Evolutionary conservation across 805 yeast species (phyloP), one percentile per base, ranked within the genome.

Genomic region (Kluyveromyces aestuarii): DNA sequence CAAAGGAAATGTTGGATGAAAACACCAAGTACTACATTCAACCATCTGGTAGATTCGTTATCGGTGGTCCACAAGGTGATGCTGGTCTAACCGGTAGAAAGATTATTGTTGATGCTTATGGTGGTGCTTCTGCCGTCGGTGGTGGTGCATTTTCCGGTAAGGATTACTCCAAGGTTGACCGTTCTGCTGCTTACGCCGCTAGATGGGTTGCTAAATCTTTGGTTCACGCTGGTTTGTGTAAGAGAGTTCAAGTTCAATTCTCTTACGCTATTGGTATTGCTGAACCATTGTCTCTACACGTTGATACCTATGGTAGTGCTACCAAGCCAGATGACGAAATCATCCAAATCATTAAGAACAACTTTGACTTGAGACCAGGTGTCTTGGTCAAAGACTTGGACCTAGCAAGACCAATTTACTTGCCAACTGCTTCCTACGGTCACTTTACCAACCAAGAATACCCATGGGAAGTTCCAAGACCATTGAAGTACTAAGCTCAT

Each of bases 91-190:
- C 99, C 61, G 99, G 99, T 73, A 88, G 99, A 79, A 93, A 93
- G 80, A 93, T 93, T 73, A 93, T 93, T 66, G 99, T 93, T 70
- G 99, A 93, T 75, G 95, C 99, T 58, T 93, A 93, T 77, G 99
- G 99, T 79, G 99, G 99, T 67, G 95, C 99, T 95, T 97, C 99
- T 75, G 98, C 99, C 67, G 99, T 93, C 80, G 99, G 99, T 76
- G 99, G 99, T 80, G 99, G 99, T 80, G 99, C 99, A 57, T 93
- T 93, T 89, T 86, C 96, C 57, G 99, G 99, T 74, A 93, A 93
- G 81, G 99, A 93, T 75, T 93, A 87, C 87, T 88, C 97, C 72
- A 93, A 93, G 81, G 99, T 93, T 67, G 99, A 93, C 75, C 87
- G 99, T 79, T 91, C 98, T 57, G 99, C 99, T 69, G 99, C 99